Evolutionary conservation across 352 stramenopile genomes (phyloP).

Genomic region (Globisporangium takayamanum): DNA sequence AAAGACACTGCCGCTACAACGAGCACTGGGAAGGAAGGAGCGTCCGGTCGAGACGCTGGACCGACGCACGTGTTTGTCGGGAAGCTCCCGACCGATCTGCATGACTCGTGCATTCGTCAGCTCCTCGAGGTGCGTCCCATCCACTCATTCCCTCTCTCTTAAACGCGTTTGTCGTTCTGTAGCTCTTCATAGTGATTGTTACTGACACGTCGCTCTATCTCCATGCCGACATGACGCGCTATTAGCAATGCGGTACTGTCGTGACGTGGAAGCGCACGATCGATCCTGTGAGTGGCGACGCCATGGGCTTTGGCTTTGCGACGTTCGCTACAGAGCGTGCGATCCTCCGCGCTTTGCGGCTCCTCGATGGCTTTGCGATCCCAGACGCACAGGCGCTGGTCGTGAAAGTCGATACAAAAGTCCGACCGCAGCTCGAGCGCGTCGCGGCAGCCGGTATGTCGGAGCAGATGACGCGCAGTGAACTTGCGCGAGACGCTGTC

Average conservation of each 20-base stretch:
- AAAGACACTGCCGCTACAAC: not conserved
- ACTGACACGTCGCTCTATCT: not conserved
- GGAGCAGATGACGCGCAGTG: not conserved
- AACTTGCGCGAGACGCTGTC: no score
- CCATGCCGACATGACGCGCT: not conserved
- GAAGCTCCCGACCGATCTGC: slow-evolving; percentile 42
- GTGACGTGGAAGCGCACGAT: slow-evolving; percentile 39
- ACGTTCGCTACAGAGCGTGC: slow-evolving; percentile 27
- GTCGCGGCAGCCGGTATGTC: slow-evolving; percentile 2
- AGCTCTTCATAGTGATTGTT: not conserved
- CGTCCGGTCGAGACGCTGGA: slow-evolving; percentile 18
- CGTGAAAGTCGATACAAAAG: slow-evolving; percentile 33
- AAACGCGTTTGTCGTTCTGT: not conserved
- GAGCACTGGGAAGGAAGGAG: no score
- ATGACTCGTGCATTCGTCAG: slow-evolving; percentile 46
- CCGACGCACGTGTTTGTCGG: slow-evolving; percentile 44
- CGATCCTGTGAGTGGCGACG: slow-evolving; percentile 35
- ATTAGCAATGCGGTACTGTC: slow-evolving; percentile 32
- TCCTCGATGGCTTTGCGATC: slow-evolving; percentile 37
- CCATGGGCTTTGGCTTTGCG: slow-evolving; percentile 43
- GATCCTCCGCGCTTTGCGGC: slow-evolving; percentile 33
- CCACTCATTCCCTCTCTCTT: not conserved
- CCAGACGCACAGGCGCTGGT: slow-evolving; percentile 34
- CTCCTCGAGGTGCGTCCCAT: slow-evolving; percentile 28
- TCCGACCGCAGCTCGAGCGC: slow-evolving; percentile 27